phyloP scores from a whole-genome alignment of 306 rosid genomes.

The Medicago ruthenica region DNA sequence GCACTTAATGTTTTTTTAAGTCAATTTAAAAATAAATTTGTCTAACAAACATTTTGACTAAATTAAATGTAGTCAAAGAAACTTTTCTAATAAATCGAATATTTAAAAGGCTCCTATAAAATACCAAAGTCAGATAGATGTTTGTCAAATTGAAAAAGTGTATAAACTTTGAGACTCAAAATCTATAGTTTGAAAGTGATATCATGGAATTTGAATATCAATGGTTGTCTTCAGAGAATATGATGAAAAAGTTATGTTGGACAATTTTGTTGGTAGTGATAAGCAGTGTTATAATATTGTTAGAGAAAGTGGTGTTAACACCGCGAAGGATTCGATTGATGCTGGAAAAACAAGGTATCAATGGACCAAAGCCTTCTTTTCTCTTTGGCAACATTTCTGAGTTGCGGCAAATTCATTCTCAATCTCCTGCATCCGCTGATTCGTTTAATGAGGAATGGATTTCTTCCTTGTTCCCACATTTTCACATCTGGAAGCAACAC shows the following conservation, averaged over 20 bases:
- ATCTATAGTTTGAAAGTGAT: too few relatives aligned
- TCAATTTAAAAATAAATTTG: too few relatives aligned
- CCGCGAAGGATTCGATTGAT: constrained; percentile 38
- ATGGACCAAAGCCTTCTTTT: constrained; percentile 47
- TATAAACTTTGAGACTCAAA: too few relatives aligned
- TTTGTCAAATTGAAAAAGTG: too few relatives aligned
- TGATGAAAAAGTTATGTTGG: constrained; percentile 16
- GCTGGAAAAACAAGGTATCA: constrained; percentile 44
- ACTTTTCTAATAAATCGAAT: too few relatives aligned
- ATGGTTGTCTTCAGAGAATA: neutral
- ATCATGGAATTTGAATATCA: too few relatives aligned
- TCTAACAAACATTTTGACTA: too few relatives aligned
- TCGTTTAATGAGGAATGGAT: constrained; percentile 36
- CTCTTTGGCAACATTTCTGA: constrained; percentile 40
- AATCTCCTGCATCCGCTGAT: neutral
- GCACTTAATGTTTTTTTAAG: too few relatives aligned
- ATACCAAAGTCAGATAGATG: too few relatives aligned
- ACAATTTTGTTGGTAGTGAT: neutral
- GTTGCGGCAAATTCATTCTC: constrained; percentile 8
- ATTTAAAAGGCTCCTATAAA: too few relatives aligned
- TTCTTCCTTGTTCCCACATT: constrained; percentile 39
- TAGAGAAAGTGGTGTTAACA: constrained; percentile 11
- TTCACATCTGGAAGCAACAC: constrained; percentile 43
- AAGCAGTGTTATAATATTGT: neutral
- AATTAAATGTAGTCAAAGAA: too few relatives aligned